Evolutionary conservation across 78 protist genomes (phyloP).

Genomic region (Planoprotostelium fungivorum): DNA sequence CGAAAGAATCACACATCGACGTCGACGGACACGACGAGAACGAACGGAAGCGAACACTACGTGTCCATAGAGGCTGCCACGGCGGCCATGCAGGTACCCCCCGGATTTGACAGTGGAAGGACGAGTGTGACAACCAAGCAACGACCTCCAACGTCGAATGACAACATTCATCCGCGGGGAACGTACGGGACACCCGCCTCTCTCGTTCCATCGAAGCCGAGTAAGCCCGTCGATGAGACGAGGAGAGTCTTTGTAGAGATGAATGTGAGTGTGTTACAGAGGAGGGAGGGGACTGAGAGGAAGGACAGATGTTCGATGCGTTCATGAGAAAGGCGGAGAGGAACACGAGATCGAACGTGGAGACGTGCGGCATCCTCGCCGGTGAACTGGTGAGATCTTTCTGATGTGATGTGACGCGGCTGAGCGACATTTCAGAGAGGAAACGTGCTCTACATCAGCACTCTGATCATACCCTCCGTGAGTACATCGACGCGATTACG

Average conservation of each 20-base stretch:
- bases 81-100: no score
- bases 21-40: no score
- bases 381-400: conserved; percentile 23
- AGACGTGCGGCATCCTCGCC: conserved; percentile 65
- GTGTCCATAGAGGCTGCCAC: no score
- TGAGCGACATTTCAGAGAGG: background rate
- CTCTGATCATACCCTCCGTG: conserved; percentile 46
- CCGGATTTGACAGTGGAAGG: no score
- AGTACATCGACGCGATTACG: background rate
- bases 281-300: background rate
- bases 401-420: background rate
- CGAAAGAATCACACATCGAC: no score
- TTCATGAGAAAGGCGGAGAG: conserved; percentile 39
- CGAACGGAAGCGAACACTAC: no score
- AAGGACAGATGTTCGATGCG: conserved; percentile 3
- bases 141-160: background rate
- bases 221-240: background rate
- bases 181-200: background rate
- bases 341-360: conserved; percentile 44
- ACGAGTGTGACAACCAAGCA: no score
- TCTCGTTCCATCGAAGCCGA: background rate
- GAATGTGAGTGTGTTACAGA: background rate
- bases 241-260: background rate
- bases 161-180: background rate
- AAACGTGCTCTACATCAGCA: conserved; percentile 47